phyloP scores from a whole-genome alignment of 2,329 filamentous ascomycete species.

The Colletotrichum acutatum region DNA sequence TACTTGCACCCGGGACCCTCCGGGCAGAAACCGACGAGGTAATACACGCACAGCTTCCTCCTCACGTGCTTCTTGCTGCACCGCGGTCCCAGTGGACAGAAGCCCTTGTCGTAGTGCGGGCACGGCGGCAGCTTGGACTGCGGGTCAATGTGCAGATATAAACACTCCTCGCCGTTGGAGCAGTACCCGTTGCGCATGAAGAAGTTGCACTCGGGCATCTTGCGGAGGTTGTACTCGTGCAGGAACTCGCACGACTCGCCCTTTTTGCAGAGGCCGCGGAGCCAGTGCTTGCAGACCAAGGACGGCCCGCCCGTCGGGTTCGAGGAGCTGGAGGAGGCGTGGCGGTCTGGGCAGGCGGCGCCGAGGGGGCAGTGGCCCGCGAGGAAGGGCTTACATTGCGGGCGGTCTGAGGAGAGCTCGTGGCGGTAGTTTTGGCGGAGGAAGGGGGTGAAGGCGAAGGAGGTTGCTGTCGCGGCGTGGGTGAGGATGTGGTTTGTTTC shows the following conservation, averaged over 20 bases:
- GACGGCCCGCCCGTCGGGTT: slow-evolving; percentile 67
- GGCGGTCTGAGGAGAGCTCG: slow-evolving; percentile 80
- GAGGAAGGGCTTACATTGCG: slow-evolving; percentile 87
- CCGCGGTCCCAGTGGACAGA: slow-evolving; percentile 88
- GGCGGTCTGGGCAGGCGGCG: slow-evolving; percentile 85
- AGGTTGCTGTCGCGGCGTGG: slow-evolving; percentile 67
- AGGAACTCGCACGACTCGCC: slow-evolving; percentile 97
- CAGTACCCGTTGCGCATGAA: slow-evolving; percentile 95
- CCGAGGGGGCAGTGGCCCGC: slow-evolving; percentile 90
- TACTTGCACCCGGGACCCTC: slow-evolving; percentile 80
- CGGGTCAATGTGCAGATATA: slow-evolving; percentile 91
- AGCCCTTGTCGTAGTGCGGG: slow-evolving; percentile 93
- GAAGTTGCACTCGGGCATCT: slow-evolving; percentile 99
- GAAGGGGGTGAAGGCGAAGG: slow-evolving; percentile 88
- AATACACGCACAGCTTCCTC: slow-evolving; percentile 83
- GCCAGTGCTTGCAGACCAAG: slow-evolving; percentile 98
- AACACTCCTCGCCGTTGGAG: slow-evolving; percentile 95
- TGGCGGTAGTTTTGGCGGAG: slow-evolving; percentile 86
- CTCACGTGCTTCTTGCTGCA: slow-evolving; percentile 93
- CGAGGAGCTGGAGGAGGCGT: slow-evolving; percentile 62
- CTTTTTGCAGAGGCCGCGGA: slow-evolving; percentile 97
- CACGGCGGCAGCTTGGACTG: slow-evolving; percentile 82
- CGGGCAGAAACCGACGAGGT: slow-evolving; percentile 94
- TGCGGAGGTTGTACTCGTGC: slow-evolving; percentile 97
- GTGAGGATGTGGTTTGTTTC: slow-evolving; percentile 61